Evolutionary conservation across 495 filamentous ascomycete species (phyloP).

Genomic region (Podospora conica): DNA sequence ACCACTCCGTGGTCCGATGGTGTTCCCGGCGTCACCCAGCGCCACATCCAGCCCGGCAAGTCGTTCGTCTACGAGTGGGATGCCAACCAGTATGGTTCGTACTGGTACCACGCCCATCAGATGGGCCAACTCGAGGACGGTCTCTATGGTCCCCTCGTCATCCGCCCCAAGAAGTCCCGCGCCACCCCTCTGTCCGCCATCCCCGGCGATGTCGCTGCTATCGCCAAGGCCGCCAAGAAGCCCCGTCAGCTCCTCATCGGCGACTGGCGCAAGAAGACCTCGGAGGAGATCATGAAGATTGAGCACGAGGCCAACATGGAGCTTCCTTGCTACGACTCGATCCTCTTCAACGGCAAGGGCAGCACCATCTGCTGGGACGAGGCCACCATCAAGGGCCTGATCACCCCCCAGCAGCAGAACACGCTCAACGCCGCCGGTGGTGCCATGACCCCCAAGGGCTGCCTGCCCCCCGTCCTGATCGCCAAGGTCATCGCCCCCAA

Average conservation of each 20-base stretch:
- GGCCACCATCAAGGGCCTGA: constrained; percentile 30
- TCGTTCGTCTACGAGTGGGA: constrained; percentile 43
- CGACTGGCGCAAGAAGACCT: constrained; percentile 50
- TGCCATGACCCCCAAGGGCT: constrained; percentile 42
- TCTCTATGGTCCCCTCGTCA: constrained; percentile 47
- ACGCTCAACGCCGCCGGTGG: constrained; percentile 31
- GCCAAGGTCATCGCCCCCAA: constrained; percentile 25
- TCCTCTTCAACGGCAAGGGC: constrained; percentile 52
- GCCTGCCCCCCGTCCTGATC: constrained; percentile 21
- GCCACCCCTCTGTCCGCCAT: constrained; percentile 44
- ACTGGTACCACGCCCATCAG: constrained; percentile 53
- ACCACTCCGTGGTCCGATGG: constrained; percentile 36
- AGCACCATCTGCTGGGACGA: constrained; percentile 40
- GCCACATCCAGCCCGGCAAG: constrained; percentile 38
- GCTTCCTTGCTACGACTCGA: constrained; percentile 41
- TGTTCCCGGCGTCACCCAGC: constrained; percentile 35
- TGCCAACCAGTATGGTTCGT: constrained; percentile 45
- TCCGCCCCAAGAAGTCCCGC: constrained; percentile 36
- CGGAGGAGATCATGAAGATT: constrained; percentile 38
- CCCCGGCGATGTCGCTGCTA: constrained; percentile 37
- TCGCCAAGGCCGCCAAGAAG: constrained; percentile 40
- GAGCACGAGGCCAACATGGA: constrained; percentile 34
- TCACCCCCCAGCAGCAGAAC: constrained; percentile 25
- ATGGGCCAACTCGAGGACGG: constrained; percentile 46
- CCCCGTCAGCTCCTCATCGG: constrained; percentile 45